Conservation (phyloP, 164 flowering plant species). For the Platanus orientalis region DNA sequence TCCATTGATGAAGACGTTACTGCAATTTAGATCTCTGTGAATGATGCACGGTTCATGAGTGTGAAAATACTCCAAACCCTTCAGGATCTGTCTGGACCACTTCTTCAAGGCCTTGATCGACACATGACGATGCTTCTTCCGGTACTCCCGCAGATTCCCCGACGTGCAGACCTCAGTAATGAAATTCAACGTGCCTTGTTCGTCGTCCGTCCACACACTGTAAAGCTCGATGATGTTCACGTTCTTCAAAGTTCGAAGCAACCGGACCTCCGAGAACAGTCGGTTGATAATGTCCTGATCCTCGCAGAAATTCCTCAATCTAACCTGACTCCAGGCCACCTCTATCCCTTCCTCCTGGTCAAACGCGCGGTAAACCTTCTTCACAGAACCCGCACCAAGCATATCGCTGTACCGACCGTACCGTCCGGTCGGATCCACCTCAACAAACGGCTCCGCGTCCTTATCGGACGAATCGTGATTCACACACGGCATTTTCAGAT, state of each 20-base stretch:
- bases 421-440: constrained; percentile 53
- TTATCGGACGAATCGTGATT: constrained; percentile 16
- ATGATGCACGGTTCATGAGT: constrained; percentile 1
- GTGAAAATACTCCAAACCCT: constrained; percentile 34
- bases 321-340: constrained; percentile 71
- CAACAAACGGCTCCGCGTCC: constrained; percentile 51
- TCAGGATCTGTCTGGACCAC: background rate
- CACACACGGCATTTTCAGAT: constrained; percentile 15
- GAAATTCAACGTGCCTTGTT: constrained; percentile 21
- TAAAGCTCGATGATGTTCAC: constrained; percentile 40
- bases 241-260: constrained; percentile 35
- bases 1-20: constrained; percentile 80
- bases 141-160: constrained; percentile 70
- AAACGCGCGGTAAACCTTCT: constrained; percentile 60
- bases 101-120: constrained; percentile 2
- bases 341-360: constrained; percentile 76
- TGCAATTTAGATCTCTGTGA: constrained; percentile 24
- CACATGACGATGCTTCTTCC: constrained; percentile 67
- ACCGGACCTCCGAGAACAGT: constrained; percentile 40
- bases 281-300: constrained; percentile 34
- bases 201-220: constrained; percentile 49
- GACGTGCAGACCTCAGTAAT: constrained; percentile 71
- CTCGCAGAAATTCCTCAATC: constrained; percentile 29
- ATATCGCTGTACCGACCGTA: constrained; percentile 60
- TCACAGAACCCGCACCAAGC: constrained; percentile 54